phyloP scores from a whole-genome alignment of 441 rosid species.

The Mallotus repandus region DNA sequence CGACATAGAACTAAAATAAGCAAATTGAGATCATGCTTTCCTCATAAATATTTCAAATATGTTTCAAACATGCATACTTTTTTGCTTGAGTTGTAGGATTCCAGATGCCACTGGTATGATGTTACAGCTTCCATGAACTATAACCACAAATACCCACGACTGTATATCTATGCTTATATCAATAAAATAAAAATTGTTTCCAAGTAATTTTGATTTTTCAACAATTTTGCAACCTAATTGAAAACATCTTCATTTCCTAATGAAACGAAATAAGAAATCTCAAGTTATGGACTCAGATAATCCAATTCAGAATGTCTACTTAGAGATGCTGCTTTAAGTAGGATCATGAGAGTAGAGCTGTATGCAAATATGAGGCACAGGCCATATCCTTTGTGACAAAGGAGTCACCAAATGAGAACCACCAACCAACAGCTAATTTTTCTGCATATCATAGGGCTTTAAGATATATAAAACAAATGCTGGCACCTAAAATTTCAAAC shows the following conservation, averaged over 20 bases:
- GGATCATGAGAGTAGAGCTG: constrained; percentile 28
- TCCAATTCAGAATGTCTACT: constrained; percentile 17
- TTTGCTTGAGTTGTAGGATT: neutral
- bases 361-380: constrained; percentile 13
- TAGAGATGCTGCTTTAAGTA: constrained; percentile 27
- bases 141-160: neutral
- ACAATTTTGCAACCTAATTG: neutral
- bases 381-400: neutral
- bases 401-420: constrained; percentile 13
- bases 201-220: neutral
- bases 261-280: constrained; percentile 5
- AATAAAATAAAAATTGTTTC: neutral
- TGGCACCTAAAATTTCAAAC: constrained; percentile 20
- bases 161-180: neutral
- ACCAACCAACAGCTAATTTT: constrained; percentile 22
- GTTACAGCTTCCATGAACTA: constrained; percentile 1
- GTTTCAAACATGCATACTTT: neutral
- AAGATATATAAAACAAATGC: neutral
- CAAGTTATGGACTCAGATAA: constrained; percentile 8
- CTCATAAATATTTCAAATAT: neutral
- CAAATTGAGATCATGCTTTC: neutral
- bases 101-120: neutral
- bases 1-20: neutral
- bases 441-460: constrained; percentile 20
- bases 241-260: neutral